Base-by-base conservation (phyloP, 176 grass and related monocot species). In the Aegilops sharonensis region DNA sequence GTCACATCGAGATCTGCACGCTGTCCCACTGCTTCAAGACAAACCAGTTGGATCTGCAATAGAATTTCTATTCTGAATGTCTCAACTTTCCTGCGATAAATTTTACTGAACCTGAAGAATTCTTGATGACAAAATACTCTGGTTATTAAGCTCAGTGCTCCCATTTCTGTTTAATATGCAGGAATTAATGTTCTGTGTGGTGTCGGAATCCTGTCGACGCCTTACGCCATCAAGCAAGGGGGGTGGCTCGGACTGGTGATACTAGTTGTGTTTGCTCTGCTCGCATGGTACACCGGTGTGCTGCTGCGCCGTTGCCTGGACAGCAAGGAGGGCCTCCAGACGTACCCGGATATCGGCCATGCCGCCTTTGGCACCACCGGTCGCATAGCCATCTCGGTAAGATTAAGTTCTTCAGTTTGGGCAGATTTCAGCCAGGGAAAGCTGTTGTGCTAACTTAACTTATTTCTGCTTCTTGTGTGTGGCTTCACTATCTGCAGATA, bases 261-360 rank as follows among this genome's bases (percentile, higher is more conserved):
- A 48, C 45, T 48, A 12, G 45, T 48, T 14, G 45, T 48, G n/a
- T 94, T 92, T 86, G 88, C 88, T 34, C 62, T 87, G 39, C 84
- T 98, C 0, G 84, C 91, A n/a, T 98, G 85, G 78, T 98, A 98
- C 77, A 95, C 96, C 2, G 93, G 91, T 20, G 81, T 94, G n/a
- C 90, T 98, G 43, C 64, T 98, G 65, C 93, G 93, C 77, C 65
- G 83, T 30, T 98, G 96, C 59, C 87, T 98, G 25, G 96, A 98
- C 71, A 98, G 93, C 65, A 87, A 94, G 60, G 84, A 89, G 43
- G 93, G 90, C 13, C 84, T 98, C 17, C 84, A 92, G 79, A 95
- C 96, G 11, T 98, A 95, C 52, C 96, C 96, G 78, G 96, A 98
- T 54, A 94, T 98, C 24, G 96, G 96, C 2, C 96, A 98, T 78